Evolutionary conservation across 768 basidiomycete genomes (phyloP).

Genomic region (Coprinopsis strossmayeri): DNA sequence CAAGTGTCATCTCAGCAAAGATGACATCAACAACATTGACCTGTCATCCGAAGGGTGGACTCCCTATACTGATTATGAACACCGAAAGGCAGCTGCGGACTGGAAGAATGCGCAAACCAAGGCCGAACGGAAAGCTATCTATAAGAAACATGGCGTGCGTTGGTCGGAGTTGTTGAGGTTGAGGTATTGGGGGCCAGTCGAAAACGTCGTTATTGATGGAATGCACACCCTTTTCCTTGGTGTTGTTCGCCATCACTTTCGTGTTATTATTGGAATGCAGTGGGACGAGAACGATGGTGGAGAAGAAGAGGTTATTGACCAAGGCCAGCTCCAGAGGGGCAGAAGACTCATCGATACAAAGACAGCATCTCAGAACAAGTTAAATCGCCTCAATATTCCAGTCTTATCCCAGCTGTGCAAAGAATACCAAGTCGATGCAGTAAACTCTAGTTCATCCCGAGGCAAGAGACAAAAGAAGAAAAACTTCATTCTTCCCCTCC

Average conservation of each 20-base stretch:
- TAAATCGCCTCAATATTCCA: too few relatives aligned
- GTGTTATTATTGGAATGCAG: constrained; percentile 11
- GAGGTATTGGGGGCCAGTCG: constrained; percentile 25
- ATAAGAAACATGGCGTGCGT: constrained; percentile 16
- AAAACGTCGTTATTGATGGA: constrained; percentile 10
- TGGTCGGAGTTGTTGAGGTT: constrained; percentile 17
- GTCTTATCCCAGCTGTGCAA: too few relatives aligned
- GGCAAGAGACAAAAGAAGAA: too few relatives aligned
- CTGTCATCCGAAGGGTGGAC: not conserved
- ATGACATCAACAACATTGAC: constrained; percentile 3
- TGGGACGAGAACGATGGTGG: constrained; percentile 4
- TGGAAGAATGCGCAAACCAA: constrained; percentile 7
- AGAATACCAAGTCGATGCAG: too few relatives aligned
- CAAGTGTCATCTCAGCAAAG: not conserved
- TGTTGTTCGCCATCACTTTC: constrained; percentile 10
- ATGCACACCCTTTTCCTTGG: constrained; percentile 14
- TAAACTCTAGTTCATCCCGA: too few relatives aligned
- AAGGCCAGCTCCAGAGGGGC: too few relatives aligned
- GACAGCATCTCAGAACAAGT: too few relatives aligned
- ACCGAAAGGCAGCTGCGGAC: not conserved
- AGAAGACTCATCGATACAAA: too few relatives aligned
- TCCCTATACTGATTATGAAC: not conserved
- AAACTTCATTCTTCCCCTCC: too few relatives aligned
- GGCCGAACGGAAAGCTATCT: constrained; percentile 9
- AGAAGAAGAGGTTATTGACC: too few relatives aligned